Evolutionary conservation across 768 basidiomycete species (phyloP), one percentile per base, ranked within the genome.

Genomic region (Lactarius pseudohatsudake): DNA sequence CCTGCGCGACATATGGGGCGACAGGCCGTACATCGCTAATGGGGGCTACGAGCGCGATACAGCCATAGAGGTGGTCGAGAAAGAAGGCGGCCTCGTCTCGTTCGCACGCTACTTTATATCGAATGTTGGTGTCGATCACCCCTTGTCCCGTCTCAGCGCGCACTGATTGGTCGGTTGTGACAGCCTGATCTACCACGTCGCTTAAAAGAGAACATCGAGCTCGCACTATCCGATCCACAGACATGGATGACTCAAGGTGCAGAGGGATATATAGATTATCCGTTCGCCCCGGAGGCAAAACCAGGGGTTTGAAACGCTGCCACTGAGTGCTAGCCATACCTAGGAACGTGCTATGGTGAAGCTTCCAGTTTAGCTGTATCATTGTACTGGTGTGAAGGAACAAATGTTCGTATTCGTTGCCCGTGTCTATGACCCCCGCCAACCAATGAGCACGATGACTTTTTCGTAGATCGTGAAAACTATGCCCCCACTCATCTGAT

Each of bases 401-500:
- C n/a, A n/a, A 13, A 15, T 50, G 47, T 38, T n/a, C n/a, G n/a
- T n/a, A 38, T 38, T 38, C 1, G 36, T 22, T 47, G 9, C 45
- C 3, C 4, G 10, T 26, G 4, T 63, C 54, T 65, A 72, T 41
- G 55, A 66, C 45, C 72, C 75, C 64, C 70, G 71, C 22, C 74
- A 77, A 8, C 80, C 79, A 22, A 84, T 75, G n/a, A 82, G 56
- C 64, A 78, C 79, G 69, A 93, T 91, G 20, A 92, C 77, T 38
- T 91, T 87, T 73, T 98, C 95, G 75, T 96, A 97, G 2, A 94
- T 83, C 0, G 92, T 94, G 74, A 98, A 97, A 22, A 92, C 89
- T 67, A 98, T 93, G 2, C 95, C 15, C 4, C 95, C 95, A 69
- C 91, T 92, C 80, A 96, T 75, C 94, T 96, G 70, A 26, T 53